Base-by-base conservation (phyloP, 2,329 filamentous ascomycete species). In the Sclerotinia minor region DNA sequence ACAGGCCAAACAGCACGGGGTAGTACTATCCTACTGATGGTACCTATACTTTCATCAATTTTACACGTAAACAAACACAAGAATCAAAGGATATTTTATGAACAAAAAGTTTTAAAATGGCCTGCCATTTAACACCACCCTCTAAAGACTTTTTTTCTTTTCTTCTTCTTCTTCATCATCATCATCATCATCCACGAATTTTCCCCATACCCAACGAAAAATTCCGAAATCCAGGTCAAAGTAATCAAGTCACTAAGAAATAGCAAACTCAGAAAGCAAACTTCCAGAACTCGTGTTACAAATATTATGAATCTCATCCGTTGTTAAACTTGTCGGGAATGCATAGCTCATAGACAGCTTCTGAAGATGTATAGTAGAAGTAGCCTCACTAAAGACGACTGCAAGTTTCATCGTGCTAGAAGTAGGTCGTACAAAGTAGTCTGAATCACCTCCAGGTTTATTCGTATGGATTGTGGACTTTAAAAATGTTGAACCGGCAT, bases 401-500 rank as follows among this genome's bases (percentile, higher is more conserved):
- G 87, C 89, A 68, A 87, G 83, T 79, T 88, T 92, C 76, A 91
- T 84, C 70, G 81, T 83, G 49, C 77, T 78, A 59, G 82, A 79
- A 32, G 81, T 81, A 3, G 91, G 91, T 41, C 91, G 87, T 53
- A 82, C 79, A 77, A 94, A 90, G 80, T 88, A 94, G 78, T 93
- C 87, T 41, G 85, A 87, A 76, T 87, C 86, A 64, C 90, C 89
- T 45, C 85, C 88, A 38, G 85, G 81, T 61, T 84, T 81, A 71
- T 86, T 84, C 70, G 83, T 80, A 79, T 93, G 90, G 73, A 92
- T 82, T 21, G 89, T 91, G 50, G 87, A 88, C 80, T 91, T 92
- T 79, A 86, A 85, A 74, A 86, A 86, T 54, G 80, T 83, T 76
- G 89, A 86, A 38, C 90, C 90, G 0, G 83, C 77, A 69, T 84